Evolutionary conservation across 108 stramenopile species (phyloP), one percentile per base, ranked within the genome.

Genomic region (Aurantiochytrium sp.): DNA sequence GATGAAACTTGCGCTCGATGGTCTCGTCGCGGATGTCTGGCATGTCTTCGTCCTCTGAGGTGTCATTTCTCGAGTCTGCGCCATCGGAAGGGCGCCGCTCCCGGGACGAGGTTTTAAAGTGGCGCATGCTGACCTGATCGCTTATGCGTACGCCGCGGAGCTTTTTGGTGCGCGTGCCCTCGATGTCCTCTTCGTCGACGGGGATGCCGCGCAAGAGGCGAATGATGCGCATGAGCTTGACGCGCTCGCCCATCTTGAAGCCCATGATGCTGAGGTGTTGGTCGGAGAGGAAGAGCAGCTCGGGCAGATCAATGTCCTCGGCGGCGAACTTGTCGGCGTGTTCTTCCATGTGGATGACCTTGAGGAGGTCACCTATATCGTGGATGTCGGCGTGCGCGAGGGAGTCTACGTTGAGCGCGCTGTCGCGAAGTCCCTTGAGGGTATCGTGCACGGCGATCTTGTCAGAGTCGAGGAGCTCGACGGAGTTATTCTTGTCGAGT

Each of bases 131-230:
- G 1, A 41, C 42, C 45, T 48, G 73, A 42, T 48, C 73, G n/a
- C 45, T 41, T 6, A 41, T 48, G 73, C 39, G 42, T 19, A 48
- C 42, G 42, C 45, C 73, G 15, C 2, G 73, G 45, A 41, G 42
- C 73, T 48, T 81, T 48, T 81, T 48, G 15, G n/a, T 10, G 6
- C 45, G 42, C 19, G 24, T 12, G 73, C 36, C 36, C 36, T 48
- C 24, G 45, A 81, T 81, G 45, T 81, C 73, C 36, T 81, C 73
- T 19, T 81, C 73, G 24, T 81, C 73, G 45, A 81, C 27, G n/a
- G 73, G 73, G 12, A 81, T 81, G 12, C 42, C 73, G 8, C 73
- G 73, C 73, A 81, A 12, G 42, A 81, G 73, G 17, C 73, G 39
- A 24, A 81, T 81, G 45, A 81, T 48, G 45, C 45, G 73, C 39